Evolutionary conservation across 331 rosid genomes (phyloP), one percentile per base, ranked within the genome.

Genomic region (Pyrus hybrid): DNA sequence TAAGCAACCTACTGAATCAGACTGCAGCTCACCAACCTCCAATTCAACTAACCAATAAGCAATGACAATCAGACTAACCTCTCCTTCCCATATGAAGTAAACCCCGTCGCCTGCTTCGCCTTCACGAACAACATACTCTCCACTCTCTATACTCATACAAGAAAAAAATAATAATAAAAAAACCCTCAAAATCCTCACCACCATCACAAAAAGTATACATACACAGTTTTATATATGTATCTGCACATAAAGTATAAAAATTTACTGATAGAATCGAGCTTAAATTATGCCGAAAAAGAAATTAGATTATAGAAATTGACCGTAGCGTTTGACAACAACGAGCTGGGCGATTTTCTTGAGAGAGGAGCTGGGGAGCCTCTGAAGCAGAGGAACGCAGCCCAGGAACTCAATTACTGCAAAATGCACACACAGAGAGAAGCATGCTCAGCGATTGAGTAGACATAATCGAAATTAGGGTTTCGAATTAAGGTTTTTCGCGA

Each of bases 61-160:
- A 65, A 65, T 14, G 13, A 41, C 29, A 69, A 63, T 43, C 43
- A 53, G 69, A 64, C 79, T 77, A 87, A 94, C 99, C 93, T 90
- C 96, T 79, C 99, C 97, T 68, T 90, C 92, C 96, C 87, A 85
- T 53, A 94, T 77, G 86, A 94, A 94, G 90, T 90, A 92, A 80
- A 89, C 79, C 22, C 96, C 97, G 76, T 84, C 93, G 5, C 91
- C 96, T 3, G 72, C 66, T 77, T 92, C 93, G 29, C 93, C 99
- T 86, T 88, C 97, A 11, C 87, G 96, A 51, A 83, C 96, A 80
- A 92, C 86, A 82, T 81, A 79, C 30, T 83, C 93, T 69, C 96
- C 90, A 30, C 68, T 72, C 71, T 85, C 99, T 94, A 76, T 84
- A 84, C 35, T n/a, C n/a, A 8, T 5, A 41, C 5, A 41, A 21